Base-by-base conservation (phyloP, 129 eudicot genomes). In the Flaveria sonorensis region DNA sequence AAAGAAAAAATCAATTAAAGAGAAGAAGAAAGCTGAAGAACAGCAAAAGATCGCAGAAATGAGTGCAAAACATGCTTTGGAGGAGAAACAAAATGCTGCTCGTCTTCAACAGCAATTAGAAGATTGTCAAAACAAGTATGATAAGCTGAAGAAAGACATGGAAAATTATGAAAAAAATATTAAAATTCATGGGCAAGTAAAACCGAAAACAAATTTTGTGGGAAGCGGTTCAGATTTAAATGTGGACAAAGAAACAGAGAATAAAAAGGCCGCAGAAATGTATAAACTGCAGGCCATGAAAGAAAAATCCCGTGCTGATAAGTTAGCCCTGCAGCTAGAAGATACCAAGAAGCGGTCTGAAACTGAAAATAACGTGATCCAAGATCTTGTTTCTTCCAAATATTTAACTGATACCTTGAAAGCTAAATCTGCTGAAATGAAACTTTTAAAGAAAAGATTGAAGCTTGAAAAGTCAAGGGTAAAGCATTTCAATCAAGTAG, bases 401-500 rank as follows among this genome's bases (percentile, higher is more conserved):
- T 77, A 6, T 12, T 70, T 71, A 52, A 66, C 53, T 2, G 75
- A 77, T 20, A 76, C 83, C 73, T 30, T 61, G 16, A 61, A 69
- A 23, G 61, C 68, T 76, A 87, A 76, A 69, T 62, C 72, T 78
- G 78, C 83, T 28, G 77, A 77, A 70, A 72, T 86, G 60, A 86
- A 85, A 78, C 75, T 95, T 70, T 79, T 95, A 71, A 88, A 71
- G 80, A 79, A 89, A 82, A 82, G 86, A 26, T 79, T 95, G 77
- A 87, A 88, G 87, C 90, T 95, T 81, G 97, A 89, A 83, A 89
- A 85, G 76, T 82, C 46, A 86, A 86, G 84, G 62, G 84, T 74
- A 26, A 92, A 95, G 80, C 95, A 95, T 89, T 90, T 88, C 71
- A 89, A 85, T 59, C 59, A 92, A 80, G 96, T 87, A 7, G 78